A percentile compares a stretch with the other conserved stretches of the same genome.
These are phyloP conservation scores for Alternaria burnsii DNA, from an alignment of 2,329 filamentous ascomycete genomes.

Conservation along the genomic window DNA sequence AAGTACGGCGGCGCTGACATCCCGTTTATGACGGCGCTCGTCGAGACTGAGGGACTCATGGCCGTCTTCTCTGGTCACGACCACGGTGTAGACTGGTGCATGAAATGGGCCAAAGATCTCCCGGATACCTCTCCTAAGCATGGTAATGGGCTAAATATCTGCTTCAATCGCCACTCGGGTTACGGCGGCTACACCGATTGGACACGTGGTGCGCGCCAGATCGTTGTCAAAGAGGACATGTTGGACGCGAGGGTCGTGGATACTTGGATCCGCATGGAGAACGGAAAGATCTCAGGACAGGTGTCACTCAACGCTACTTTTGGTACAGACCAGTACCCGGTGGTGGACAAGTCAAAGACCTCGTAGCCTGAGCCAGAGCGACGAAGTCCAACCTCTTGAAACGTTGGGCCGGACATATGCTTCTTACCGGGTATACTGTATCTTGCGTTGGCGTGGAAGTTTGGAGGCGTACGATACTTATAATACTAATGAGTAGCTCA, in stretches of 20 bases:
- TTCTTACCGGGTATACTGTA: not conserved
- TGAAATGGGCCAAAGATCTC: slow-evolving; percentile 50
- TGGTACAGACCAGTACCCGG: slow-evolving; percentile 63
- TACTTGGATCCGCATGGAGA: slow-evolving; percentile 70
- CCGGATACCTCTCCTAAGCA: slow-evolving; percentile 42
- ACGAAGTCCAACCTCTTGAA: not conserved
- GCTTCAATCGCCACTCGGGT: slow-evolving; percentile 72
- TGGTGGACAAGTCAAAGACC: slow-evolving; percentile 19
- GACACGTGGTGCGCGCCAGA: slow-evolving; percentile 67
- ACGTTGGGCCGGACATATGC: not conserved
- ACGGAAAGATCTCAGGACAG: slow-evolving; percentile 60
- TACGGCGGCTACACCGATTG: slow-evolving; percentile 75
- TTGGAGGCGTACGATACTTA: not conserved
- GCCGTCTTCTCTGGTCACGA: slow-evolving; percentile 71
- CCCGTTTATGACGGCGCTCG: slow-evolving; percentile 70
- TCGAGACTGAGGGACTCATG: slow-evolving; percentile 59
- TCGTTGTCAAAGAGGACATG: slow-evolving; percentile 58
- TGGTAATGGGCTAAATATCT: slow-evolving; percentile 59
- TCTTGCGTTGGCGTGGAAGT: not conserved
- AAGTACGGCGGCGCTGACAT: slow-evolving; percentile 60
- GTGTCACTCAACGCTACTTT: slow-evolving; percentile 69
- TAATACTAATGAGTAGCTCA: not conserved
- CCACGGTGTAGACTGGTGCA: slow-evolving; percentile 58
- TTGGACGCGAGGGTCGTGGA: slow-evolving; percentile 57
- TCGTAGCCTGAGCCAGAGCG: slow-evolving; percentile 13